Base-by-base conservation (phyloP, 805 yeast species). In the Cyberlindnera xishuangbannaensis region DNA sequence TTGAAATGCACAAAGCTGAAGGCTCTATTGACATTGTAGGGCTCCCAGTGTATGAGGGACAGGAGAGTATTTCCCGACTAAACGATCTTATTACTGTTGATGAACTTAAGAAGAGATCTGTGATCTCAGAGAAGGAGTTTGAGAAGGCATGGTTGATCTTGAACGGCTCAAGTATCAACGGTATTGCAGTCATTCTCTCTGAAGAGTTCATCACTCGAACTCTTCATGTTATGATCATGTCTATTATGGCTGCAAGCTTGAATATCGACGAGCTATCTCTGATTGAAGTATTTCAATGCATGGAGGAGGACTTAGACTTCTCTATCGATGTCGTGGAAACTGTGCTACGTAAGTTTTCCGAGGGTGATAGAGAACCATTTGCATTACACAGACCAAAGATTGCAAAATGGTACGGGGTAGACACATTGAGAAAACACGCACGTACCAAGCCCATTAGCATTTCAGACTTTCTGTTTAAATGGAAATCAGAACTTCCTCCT, bases 401-500 rank as follows among this genome's bases (percentile, higher is more conserved):
- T 3, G 66, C 78, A 1, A 51, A 49, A 30, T 83, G 86, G 83
- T 75, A 73, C 45, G 95, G 95, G 0, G 49, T 71, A 2, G 62
- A 67, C 32, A 60, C 77, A 0, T 59, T 84, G 15, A 51, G 55
- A 16, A 55, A 56, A 25, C 53, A 57, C 39, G 65, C 65, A 0
- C 41, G 59, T 20, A 31, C 42, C n/a, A 46, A 40, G 11, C 38
- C 55, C 1, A 39, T 65, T 14, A 38, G 59, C 1, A 32, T 59
- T 0, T 71, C 73, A 25, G 85, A 80, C 38, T 74, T 86, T 48
- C 47, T 78, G 39, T 65, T 82, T 30, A 68, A 70, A 33, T 73
- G 88, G 77, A 73, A 76, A 45, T 62, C 77, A 2, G 59, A 68
- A 6, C 64, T 83, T 26, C 88, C 92, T 2, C 69, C 75, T 7